phyloP scores from a whole-genome alignment of 2,329 filamentous ascomycete genomes.

The Fusarium mexicanum region DNA sequence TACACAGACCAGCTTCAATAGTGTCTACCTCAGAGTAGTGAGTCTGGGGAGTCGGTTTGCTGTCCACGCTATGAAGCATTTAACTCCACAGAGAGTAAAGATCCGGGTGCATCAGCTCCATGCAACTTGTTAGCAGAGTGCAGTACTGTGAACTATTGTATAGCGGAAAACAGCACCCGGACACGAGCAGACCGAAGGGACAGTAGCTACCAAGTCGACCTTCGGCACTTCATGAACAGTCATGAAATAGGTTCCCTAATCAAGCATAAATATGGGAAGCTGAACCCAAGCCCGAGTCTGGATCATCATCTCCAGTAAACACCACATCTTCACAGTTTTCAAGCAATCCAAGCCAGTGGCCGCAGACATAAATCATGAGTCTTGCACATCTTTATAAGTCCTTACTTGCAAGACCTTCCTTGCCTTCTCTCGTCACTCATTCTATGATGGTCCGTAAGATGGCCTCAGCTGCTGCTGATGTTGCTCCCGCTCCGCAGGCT shows the following conservation, averaged over 20 bases:
- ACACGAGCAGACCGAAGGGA: neutral
- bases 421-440: neutral
- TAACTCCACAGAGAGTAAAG: neutral
- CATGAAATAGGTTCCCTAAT: too few species aligned
- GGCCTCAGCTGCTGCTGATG: neutral
- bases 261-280: neutral
- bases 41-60: too few species aligned
- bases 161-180: neutral
- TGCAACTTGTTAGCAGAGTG: neutral
- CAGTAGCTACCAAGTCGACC: too few species aligned
- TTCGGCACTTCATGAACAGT: neutral
- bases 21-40: neutral
- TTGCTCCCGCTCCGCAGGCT: neutral
- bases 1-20: too few species aligned
- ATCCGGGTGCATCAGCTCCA: neutral
- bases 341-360: too few species aligned
- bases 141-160: neutral
- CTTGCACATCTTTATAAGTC: neutral
- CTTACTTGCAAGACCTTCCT: neutral
- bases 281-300: neutral
- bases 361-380: neutral
- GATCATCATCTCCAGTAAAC: neutral
- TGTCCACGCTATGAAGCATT: neutral
- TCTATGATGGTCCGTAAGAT: neutral
- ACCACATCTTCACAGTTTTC: neutral